Evolutionary conservation across 2,329 filamentous ascomycete genomes (phyloP).

Genomic region (Alternaria metachromatica): DNA sequence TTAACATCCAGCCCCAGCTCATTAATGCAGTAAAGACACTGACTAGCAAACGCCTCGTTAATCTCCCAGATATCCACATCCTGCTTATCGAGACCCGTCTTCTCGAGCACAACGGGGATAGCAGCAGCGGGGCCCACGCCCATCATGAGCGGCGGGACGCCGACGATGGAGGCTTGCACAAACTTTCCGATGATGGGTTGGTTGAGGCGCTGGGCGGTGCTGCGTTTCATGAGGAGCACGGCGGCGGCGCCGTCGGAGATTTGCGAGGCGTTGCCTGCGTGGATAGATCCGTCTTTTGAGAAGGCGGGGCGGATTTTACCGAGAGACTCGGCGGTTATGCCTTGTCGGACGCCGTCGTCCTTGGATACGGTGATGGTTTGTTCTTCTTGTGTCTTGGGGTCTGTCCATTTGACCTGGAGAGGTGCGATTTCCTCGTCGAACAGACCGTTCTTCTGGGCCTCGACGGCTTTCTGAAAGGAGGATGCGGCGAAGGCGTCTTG

Average conservation of each 20-base stretch:
- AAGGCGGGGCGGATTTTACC: slow-evolving; percentile 90
- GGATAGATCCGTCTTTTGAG: slow-evolving; percentile 88
- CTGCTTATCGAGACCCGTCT: slow-evolving; percentile 79
- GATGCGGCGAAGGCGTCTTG: slow-evolving; percentile 95
- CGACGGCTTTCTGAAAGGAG: slow-evolving; percentile 88
- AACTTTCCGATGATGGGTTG: slow-evolving; percentile 93
- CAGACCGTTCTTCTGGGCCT: slow-evolving; percentile 85
- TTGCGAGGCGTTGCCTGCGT: slow-evolving; percentile 95
- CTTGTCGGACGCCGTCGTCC: slow-evolving; percentile 86
- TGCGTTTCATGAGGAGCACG: slow-evolving; percentile 93
- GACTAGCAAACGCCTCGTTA: slow-evolving; percentile 97
- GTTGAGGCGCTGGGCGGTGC: slow-evolving; percentile 84
- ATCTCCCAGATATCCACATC: slow-evolving; percentile 98
- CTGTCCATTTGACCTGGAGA: slow-evolving; percentile 83
- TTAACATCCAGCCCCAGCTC: slow-evolving; percentile 81
- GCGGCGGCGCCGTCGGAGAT: slow-evolving; percentile 94
- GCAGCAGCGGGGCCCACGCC: slow-evolving; percentile 94
- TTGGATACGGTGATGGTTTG: slow-evolving; percentile 81
- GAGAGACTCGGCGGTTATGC: slow-evolving; percentile 87
- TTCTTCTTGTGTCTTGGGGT: slow-evolving; percentile 87
- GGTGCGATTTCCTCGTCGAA: slow-evolving; percentile 93
- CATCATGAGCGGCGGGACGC: slow-evolving; percentile 93
- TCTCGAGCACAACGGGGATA: slow-evolving; percentile 88
- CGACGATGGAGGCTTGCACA: slow-evolving; percentile 82
- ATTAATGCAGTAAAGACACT: slow-evolving; percentile 92